Percentiles rank a stretch among this genome's conserved stretches.
These are phyloP conservation scores for Cladophialophora carrionii DNA, from an alignment of 2,329 filamentous ascomycete species.

Conservation along the genomic window DNA sequence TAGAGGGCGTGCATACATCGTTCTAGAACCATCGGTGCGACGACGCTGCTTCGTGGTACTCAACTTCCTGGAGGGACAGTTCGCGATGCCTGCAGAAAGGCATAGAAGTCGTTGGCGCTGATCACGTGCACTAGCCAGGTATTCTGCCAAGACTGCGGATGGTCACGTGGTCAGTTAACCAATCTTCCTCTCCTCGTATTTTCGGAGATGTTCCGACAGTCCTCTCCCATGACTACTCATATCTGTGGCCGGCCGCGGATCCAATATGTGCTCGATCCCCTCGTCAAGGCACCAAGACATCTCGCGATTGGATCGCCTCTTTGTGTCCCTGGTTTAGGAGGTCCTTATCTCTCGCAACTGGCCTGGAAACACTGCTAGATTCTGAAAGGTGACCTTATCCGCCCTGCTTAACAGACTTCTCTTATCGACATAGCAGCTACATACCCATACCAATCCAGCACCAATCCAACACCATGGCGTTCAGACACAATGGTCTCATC, in stretches of 20 bases:
- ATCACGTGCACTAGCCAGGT: too few species aligned
- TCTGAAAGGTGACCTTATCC: neutral
- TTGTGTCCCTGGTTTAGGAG: neutral
- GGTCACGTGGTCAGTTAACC: too few species aligned
- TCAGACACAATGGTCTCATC: too few species aligned
- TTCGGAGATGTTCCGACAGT: neutral
- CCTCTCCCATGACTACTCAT: neutral
- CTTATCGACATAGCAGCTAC: constrained; percentile 10
- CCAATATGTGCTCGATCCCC: neutral
- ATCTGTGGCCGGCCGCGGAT: neutral
- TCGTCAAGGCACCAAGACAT: neutral
- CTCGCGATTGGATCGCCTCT: neutral
- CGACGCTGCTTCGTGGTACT: too few species aligned
- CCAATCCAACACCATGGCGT: neutral
- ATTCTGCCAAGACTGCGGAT: too few species aligned
- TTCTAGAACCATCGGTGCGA: too few species aligned
- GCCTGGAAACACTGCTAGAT: neutral
- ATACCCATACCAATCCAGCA: neutral
- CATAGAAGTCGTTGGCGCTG: too few species aligned
- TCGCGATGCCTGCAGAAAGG: too few species aligned
- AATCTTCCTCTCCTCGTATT: neutral
- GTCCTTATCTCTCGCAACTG: constrained; percentile 10
- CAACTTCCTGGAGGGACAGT: too few species aligned
- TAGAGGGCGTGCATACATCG: too few species aligned
- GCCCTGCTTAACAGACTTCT: constrained; percentile 3